Evolutionary conservation across 192 early-diverging fungal species (phyloP), one percentile per base, ranked within the genome.

Genomic region (Dissophora ornata): DNA sequence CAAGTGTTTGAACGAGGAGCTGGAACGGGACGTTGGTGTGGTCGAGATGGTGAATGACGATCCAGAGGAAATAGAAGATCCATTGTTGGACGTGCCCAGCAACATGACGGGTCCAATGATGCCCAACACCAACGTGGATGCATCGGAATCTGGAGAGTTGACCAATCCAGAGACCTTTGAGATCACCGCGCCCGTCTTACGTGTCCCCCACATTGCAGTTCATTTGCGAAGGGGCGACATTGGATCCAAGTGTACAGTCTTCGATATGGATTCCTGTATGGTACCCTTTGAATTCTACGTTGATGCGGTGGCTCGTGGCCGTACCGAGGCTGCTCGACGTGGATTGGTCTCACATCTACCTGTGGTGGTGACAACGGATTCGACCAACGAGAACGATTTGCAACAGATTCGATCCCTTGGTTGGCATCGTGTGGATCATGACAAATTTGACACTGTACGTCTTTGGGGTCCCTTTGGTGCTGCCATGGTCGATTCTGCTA

Each of bases 401-500:
- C 30, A 21, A 42, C 29, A 57, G 59, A 56, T 77, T 13, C 7
- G 57, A 18, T 28, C 36, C 1, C 58, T 67, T 0, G 73, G 64
- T 12, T 77, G 73, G 73, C 73, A 77, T 41, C 45, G 65, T 12
- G 19, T 77, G 6, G 73, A 77, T 33, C 73, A 77, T 57, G 4
- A 24, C 10, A 46, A 62, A 10, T 58, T 62, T 38, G 57, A 52
- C 15, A 62, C 73, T 1, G 15, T 4, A 3, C 25, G 38, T 18
- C 32, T 62, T 2, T 64, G 65, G 49, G 73, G 73, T 0, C 21
- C 73, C 0, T 77, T 77, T 57, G 73, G 73, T 12, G 45, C 57
- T 0, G 73, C 62, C 0, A 33, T 77, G 52, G 52, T 62, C 21
- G 73, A 77, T 22, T 46, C 64, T 24, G 64, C 64, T n/a, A 57